Evolutionary conservation across 257 asterid genomes (phyloP).

Genomic region (Solanum chiquidenum): DNA sequence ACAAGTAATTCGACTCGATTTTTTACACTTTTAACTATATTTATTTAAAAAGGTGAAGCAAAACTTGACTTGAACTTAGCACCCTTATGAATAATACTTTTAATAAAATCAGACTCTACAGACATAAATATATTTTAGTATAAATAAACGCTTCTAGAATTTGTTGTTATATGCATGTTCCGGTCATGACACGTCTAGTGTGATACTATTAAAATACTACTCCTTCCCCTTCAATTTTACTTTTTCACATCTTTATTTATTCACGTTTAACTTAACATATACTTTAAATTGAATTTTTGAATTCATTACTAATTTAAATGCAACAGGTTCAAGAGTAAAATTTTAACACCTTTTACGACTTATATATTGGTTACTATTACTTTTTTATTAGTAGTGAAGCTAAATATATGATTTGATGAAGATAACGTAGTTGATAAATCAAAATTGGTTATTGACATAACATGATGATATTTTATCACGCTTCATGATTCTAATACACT

Average conservation of each 20-base stretch:
- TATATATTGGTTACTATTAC: too few species aligned
- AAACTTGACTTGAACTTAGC: background rate
- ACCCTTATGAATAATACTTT: background rate
- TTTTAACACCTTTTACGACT: background rate
- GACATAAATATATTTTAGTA: background rate
- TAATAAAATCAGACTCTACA: background rate
- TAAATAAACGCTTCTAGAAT: background rate
- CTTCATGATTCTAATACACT: too few species aligned
- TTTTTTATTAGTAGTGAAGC: background rate
- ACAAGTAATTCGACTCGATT: too few species aligned
- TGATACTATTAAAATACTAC: background rate
- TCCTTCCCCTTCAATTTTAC: background rate
- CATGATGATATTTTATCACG: background rate
- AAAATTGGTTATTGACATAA: too few species aligned
- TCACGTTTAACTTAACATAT: too few species aligned
- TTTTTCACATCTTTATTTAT: too few species aligned
- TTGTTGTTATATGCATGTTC: background rate
- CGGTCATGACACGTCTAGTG: background rate
- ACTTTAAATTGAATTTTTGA: too few species aligned
- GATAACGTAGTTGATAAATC: accelerated
- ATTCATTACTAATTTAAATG: background rate
- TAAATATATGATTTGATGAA: too few species aligned
- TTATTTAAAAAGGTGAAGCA: background rate
- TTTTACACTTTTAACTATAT: too few species aligned
- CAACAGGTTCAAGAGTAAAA: background rate